Evolutionary conservation across 108 stramenopile species (phyloP).

Genomic region (Nitzschia sp.): DNA sequence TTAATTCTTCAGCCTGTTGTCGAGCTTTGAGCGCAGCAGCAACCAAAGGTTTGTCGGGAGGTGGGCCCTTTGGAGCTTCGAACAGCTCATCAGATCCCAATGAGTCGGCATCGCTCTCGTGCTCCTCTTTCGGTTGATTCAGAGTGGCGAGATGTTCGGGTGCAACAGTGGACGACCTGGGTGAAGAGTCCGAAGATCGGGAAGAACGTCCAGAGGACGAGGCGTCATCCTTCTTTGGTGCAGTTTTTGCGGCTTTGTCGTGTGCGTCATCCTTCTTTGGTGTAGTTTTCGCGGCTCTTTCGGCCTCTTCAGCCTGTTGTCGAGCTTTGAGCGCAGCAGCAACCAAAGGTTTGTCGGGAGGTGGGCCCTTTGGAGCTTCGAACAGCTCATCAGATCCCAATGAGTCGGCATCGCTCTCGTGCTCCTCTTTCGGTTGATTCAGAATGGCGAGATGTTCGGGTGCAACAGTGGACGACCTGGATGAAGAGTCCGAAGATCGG

Average conservation of each 20-base stretch:
- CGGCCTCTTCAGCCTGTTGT: background rate
- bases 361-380: slow-evolving; percentile 11
- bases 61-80: background rate
- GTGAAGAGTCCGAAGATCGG: background rate
- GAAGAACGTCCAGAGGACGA: background rate
- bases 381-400: slow-evolving; percentile 2
- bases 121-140: no score
- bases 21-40: slow-evolving; percentile 1
- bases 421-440: background rate
- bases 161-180: no score
- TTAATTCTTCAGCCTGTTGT: background rate
- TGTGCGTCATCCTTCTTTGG: background rate
- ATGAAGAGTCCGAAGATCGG: no score
- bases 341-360: background rate
- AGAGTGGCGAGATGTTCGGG: no score
- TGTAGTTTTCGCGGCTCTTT: background rate
- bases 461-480: no score
- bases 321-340: slow-evolving; percentile 9
- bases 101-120: background rate
- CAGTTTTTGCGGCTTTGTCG: background rate
- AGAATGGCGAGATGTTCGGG: background rate
- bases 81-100: background rate
- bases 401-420: background rate
- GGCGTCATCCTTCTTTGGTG: background rate
- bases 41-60: background rate